These are phyloP conservation scores for Mucor circinelloides DNA, from an alignment of 371 early-diverging fungal species.

Conservation along the genomic window DNA sequence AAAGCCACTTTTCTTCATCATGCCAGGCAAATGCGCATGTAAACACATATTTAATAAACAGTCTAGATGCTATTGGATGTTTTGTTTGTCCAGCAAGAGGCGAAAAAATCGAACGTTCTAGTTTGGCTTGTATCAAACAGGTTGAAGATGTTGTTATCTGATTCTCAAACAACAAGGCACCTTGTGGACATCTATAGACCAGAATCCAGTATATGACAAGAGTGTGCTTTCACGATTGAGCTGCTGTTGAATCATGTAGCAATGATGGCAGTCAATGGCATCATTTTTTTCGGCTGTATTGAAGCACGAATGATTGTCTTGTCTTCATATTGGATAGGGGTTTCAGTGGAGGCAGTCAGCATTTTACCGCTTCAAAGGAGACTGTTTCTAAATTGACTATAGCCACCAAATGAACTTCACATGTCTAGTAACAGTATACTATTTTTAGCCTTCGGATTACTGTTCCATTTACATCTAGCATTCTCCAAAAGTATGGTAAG, in stretches of 20 bases:
- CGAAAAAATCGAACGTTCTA: not conserved
- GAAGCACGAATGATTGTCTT: not conserved
- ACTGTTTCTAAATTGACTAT: not conserved
- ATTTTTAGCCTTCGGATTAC: not conserved
- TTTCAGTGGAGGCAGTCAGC: not conserved
- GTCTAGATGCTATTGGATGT: not conserved
- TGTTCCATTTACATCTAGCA: too few species aligned
- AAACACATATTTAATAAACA: not conserved
- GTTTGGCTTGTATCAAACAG: not conserved
- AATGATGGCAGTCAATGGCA: not conserved
- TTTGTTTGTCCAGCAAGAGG: not conserved
- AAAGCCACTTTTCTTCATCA: not conserved
- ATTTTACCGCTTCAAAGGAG: not conserved
- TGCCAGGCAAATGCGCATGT: too few species aligned
- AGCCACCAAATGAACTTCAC: not conserved
- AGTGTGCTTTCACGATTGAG: not conserved
- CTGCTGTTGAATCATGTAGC: not conserved
- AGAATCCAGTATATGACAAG: not conserved
- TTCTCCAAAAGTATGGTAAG: not conserved
- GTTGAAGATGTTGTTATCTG: not conserved
- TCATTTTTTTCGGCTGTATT: not conserved
- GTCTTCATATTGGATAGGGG: not conserved
- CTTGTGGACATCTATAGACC: not conserved
- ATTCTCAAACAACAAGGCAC: not conserved
- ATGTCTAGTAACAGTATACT: not conserved